Percentiles rank a stretch among this genome's conserved stretches.
Conservation (phyloP, 257 asterid species). For the Ilex aquifolium region DNA sequence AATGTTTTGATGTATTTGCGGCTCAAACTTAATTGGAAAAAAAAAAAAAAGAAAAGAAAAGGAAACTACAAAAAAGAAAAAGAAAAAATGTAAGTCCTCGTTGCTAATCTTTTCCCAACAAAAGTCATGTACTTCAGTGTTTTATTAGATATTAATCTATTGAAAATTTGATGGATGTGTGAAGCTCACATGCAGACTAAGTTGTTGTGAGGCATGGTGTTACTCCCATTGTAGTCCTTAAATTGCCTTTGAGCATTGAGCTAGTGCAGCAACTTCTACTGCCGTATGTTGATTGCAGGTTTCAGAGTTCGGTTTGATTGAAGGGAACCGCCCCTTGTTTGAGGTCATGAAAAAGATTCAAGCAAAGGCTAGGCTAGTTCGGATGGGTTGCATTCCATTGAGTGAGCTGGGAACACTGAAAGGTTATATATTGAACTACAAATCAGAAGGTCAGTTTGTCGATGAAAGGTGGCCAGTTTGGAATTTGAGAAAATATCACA, state of each 20-base stretch:
- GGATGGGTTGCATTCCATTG: conserved; percentile 57
- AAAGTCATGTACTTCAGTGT: too few species aligned
- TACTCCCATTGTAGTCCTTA: neutral
- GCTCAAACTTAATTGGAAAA: too few species aligned
- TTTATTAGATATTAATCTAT: too few species aligned
- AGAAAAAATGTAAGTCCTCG: too few species aligned
- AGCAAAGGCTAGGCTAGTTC: conserved; percentile 76
- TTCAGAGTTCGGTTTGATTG: conserved; percentile 38
- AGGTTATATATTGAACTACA: conserved; percentile 46
- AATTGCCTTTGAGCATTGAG: neutral
- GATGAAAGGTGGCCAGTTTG: neutral
- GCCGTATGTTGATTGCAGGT: conserved; percentile 33
- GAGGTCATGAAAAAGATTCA: conserved; percentile 43
- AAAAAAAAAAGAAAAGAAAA: too few species aligned
- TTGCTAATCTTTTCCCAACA: neutral
- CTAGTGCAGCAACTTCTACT: conserved; percentile 4
- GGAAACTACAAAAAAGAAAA: too few species aligned
- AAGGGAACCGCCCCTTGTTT: conserved; percentile 16
- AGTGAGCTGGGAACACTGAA: conserved; percentile 60
- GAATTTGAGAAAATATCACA: neutral
- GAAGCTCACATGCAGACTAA: neutral
- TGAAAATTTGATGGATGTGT: neutral
- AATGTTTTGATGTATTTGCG: too few species aligned
- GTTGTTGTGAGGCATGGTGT: neutral
- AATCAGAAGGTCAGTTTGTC: conserved; percentile 57